Percentiles rank a stretch among this genome's conserved stretches.
phyloP scores from a whole-genome alignment of 176 grass and related monocot genomes.

The Avena insularis region DNA sequence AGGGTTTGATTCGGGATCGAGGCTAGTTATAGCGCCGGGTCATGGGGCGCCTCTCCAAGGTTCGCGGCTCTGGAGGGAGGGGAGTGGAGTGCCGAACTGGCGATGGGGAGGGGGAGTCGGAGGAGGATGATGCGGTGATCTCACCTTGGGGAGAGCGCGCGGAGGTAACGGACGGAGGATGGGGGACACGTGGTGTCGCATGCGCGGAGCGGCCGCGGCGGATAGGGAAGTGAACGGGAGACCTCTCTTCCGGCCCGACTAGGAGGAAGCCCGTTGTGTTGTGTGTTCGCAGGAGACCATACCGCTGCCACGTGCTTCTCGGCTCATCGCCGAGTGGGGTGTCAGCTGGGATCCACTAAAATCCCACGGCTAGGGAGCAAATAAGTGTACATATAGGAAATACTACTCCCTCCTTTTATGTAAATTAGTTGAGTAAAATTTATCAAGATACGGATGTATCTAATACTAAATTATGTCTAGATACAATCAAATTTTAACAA shows the following conservation, averaged over 20 bases:
- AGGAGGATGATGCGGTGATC: conserved; percentile 50
- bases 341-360: too few relatives aligned
- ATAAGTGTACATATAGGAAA: too few relatives aligned
- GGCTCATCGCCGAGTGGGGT: not conserved
- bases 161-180: not conserved
- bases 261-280: not conserved
- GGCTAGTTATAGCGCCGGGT: conserved; percentile 40
- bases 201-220: not conserved
- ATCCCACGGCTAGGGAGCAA: too few relatives aligned
- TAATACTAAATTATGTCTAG: too few relatives aligned
- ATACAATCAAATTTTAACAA: too few relatives aligned
- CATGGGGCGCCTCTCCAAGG: not conserved
- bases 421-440: too few relatives aligned
- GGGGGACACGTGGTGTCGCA: conserved; percentile 43
- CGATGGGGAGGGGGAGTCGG: not conserved
- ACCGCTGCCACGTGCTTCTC: conserved; percentile 34
- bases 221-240: conserved; percentile 46
- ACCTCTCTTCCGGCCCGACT: not conserved
- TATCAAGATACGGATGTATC: too few relatives aligned
- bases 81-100: not conserved
- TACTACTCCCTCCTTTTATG: too few relatives aligned
- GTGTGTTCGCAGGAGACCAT: not conserved
- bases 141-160: conserved; percentile 36
- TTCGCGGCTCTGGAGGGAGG: conserved; percentile 36
- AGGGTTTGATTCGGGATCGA: not conserved